phyloP scores from a whole-genome alignment of 306 rosid species.

The Cucurbita maxima region DNA sequence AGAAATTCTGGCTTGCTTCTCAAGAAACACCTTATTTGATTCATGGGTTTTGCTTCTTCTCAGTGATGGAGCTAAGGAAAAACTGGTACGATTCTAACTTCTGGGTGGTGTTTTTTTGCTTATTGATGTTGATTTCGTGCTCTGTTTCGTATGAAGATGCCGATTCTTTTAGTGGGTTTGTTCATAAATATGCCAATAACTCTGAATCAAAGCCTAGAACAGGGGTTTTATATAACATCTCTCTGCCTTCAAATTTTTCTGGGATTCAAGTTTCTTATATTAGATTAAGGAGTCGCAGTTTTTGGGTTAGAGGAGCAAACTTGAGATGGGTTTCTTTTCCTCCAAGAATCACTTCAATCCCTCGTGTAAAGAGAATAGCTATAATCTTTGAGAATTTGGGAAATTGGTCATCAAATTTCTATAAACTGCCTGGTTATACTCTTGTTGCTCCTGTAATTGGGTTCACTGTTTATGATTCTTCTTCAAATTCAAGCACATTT shows the following conservation, averaged over 20 bases:
- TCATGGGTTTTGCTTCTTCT: slow-evolving; percentile 16
- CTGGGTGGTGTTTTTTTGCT: slow-evolving; percentile 21
- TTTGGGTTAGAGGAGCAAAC: slow-evolving; percentile 44
- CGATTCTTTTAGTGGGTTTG: slow-evolving; percentile 24
- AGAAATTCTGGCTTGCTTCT: not conserved
- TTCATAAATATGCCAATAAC: slow-evolving; percentile 26
- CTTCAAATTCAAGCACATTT: slow-evolving; percentile 15
- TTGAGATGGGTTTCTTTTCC: slow-evolving; percentile 37
- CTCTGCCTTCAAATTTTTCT: slow-evolving; percentile 57
- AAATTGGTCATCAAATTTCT: slow-evolving; percentile 58
- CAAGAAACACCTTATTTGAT: not conserved
- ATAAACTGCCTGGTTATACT: slow-evolving; percentile 37
- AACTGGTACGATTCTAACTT: slow-evolving; percentile 20
- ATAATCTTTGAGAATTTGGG: slow-evolving; percentile 61
- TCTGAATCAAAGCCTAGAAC: slow-evolving; percentile 23
- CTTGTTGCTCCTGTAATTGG: slow-evolving; percentile 72
- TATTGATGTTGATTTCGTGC: slow-evolving; percentile 10
- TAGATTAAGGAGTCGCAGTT: slow-evolving; percentile 30
- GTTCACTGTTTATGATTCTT: slow-evolving; percentile 38
- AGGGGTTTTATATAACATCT: slow-evolving; percentile 34
- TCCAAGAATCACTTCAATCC: slow-evolving; percentile 27
- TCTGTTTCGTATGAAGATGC: slow-evolving; percentile 15
- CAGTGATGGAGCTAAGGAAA: slow-evolving; percentile 32
- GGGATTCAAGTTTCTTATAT: slow-evolving; percentile 42
- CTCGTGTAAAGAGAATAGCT: slow-evolving; percentile 32